Evolutionary conservation across 371 early-diverging fungal genomes (phyloP), one percentile per base, ranked within the genome.

Genomic region (Mucor circinelloides): DNA sequence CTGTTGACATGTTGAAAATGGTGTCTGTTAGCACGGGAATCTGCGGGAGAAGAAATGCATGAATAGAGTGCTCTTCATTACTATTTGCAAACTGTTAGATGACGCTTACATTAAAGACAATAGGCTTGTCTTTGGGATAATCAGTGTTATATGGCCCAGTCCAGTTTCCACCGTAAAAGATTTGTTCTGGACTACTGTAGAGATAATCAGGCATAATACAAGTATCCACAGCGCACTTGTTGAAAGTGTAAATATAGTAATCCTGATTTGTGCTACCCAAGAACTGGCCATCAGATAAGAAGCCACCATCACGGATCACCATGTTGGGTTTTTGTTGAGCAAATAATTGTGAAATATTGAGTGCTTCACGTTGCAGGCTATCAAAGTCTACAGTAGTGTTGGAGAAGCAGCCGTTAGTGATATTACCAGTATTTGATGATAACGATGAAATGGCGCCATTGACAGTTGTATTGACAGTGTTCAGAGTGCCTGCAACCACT

Each of bases 271-370:
- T 25, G 3, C 36, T 58, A 17, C 59, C 60, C 13, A 32, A 10
- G 21, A 50, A 59, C 23, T 66, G 56, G 8, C 66, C 66, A 66
- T 66, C 66, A 4, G 66, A 52, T 52, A 66, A 38, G 38, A 58
- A 66, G 2, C 66, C 60, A 6, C 58, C 66, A 52, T 66, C 52
- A 19, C 66, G 60, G n/a, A 66, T 50, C 19, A 66, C 66, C 38
- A 66, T 48, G 27, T 66, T 66, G 12, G 60, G 66, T 32, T 21
- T 36, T 52, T 50, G 50, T n/a, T 31, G 31, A 9, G 66, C 58
- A 66, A 66, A 38, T 21, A 32, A 66, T 27, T 59, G 34, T 12
- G 66, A 66, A 10, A 66, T 50, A 27, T 48, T 36, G 7, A 46
- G 36, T 8, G 66, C 60, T 6, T 28, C 40, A n/a, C n/a, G 27